Evolutionary conservation across 495 filamentous ascomycete genomes (phyloP).

Genomic region (Xylona heveae): DNA sequence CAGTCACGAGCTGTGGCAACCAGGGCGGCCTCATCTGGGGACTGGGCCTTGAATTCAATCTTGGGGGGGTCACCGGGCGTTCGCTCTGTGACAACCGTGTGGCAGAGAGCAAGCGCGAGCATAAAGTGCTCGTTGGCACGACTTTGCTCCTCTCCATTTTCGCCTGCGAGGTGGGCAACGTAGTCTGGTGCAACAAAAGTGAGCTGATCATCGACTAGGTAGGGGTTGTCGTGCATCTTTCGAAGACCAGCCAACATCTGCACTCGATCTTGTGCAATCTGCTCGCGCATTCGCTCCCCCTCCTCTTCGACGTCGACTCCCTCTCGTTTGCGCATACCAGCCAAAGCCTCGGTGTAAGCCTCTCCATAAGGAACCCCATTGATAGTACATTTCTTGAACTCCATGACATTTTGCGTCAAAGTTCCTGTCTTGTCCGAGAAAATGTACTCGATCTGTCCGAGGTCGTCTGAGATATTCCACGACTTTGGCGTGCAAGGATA

Average conservation of each 20-base stretch:
- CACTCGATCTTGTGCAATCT: constrained; percentile 58
- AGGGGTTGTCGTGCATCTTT: constrained; percentile 70
- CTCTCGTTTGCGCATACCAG: constrained; percentile 80
- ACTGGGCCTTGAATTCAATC: constrained; percentile 93
- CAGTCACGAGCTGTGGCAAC: constrained; percentile 89
- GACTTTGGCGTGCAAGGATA: constrained; percentile 92
- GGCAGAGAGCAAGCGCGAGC: constrained; percentile 84
- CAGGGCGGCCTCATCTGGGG: constrained; percentile 88
- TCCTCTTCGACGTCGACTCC: constrained; percentile 73
- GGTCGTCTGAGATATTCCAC: constrained; percentile 97
- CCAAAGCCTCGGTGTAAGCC: constrained; percentile 90
- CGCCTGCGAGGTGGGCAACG: constrained; percentile 56
- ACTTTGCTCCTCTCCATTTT: constrained; percentile 56
- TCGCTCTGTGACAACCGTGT: constrained; percentile 85
- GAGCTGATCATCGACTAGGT: constrained; percentile 68
- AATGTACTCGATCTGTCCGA: constrained; percentile 98
- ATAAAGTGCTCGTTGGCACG: constrained; percentile 73
- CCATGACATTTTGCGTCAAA: constrained; percentile 97
- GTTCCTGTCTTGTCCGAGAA: constrained; percentile 99
- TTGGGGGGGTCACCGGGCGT: constrained; percentile 71
- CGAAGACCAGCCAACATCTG: constrained; percentile 53
- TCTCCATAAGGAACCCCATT: constrained; percentile 92
- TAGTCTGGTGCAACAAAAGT: constrained; percentile 88
- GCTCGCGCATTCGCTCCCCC: constrained; percentile 42
- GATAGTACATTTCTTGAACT: constrained; percentile 95